Evolutionary conservation across 2,329 filamentous ascomycete genomes (phyloP).

Genomic region (Cercospora sojina): DNA sequence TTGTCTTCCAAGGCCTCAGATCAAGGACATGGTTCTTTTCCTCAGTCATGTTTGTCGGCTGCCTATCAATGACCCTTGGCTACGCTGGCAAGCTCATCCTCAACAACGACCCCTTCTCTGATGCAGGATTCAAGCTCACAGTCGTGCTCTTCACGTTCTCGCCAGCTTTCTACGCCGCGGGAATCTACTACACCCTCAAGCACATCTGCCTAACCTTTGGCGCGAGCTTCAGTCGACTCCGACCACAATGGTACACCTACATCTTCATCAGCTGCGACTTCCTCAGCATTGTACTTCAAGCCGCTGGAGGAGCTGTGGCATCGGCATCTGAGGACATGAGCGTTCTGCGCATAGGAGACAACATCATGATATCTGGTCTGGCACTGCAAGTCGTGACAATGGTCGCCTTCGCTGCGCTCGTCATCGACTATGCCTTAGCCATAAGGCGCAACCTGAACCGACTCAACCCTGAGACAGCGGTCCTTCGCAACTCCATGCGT

Average conservation of each 20-base stretch:
- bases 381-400: constrained; percentile 57
- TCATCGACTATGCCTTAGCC: constrained; percentile 39
- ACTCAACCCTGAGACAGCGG: constrained; percentile 29
- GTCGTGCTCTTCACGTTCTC: constrained; percentile 47
- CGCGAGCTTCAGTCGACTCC: constrained; percentile 30
- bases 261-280: constrained; percentile 62
- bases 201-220: constrained; percentile 47
- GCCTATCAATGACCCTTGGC: constrained; percentile 45
- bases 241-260: constrained; percentile 46
- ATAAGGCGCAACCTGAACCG: constrained; percentile 23
- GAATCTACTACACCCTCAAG: constrained; percentile 44
- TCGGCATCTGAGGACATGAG: constrained; percentile 48
- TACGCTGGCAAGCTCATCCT: constrained; percentile 47
- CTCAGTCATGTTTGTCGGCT: constrained; percentile 43
- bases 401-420: constrained; percentile 48
- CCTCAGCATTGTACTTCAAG: constrained; percentile 59
- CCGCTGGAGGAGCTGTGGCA: constrained; percentile 58
- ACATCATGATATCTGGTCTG: constrained; percentile 60
- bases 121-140: constrained; percentile 45
- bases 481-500: constrained; percentile 39
- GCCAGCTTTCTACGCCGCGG: constrained; percentile 48
- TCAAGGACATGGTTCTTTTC: constrained; percentile 45
- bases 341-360: constrained; percentile 50
- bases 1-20: constrained; percentile 36
- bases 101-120: constrained; percentile 45